These are phyloP conservation scores for Sugiyamaella marilandica DNA, from an alignment of 805 yeast genomes.

Conservation along the genomic window DNA sequence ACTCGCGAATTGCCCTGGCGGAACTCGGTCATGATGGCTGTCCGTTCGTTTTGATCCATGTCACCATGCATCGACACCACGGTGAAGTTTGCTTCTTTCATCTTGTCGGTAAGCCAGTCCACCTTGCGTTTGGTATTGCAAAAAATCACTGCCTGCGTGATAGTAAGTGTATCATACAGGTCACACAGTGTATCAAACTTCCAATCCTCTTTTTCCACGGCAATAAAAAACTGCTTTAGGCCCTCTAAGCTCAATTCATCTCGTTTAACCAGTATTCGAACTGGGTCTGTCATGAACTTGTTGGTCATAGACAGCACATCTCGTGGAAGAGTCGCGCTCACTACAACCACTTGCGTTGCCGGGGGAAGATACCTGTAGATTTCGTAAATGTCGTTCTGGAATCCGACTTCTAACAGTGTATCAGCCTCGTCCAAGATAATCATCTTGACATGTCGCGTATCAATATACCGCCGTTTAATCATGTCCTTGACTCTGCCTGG, in stretches of 20 bases:
- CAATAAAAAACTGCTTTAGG: slow-evolving; percentile 84
- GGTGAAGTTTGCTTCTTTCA: slow-evolving; percentile 77
- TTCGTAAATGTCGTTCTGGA: slow-evolving; percentile 93
- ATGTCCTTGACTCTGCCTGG: slow-evolving; percentile 97
- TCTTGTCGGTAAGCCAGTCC: slow-evolving; percentile 74
- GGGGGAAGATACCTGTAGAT: slow-evolving; percentile 85
- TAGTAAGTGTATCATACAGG: slow-evolving; percentile 88
- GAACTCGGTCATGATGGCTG: slow-evolving; percentile 91
- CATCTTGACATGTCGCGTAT: slow-evolving; percentile 83
- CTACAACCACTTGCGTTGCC: slow-evolving; percentile 88
- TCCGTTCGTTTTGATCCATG: slow-evolving; percentile 91
- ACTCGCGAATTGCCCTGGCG: slow-evolving; percentile 92
- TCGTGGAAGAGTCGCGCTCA: slow-evolving; percentile 90
- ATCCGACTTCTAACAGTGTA: slow-evolving; percentile 90
- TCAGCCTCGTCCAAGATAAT: slow-evolving; percentile 97
- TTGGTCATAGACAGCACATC: slow-evolving; percentile 88
- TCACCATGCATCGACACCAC: slow-evolving; percentile 96
- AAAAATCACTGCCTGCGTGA: slow-evolving; percentile 96
- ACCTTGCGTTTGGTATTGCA: slow-evolving; percentile 95
- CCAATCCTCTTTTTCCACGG: slow-evolving; percentile 90
- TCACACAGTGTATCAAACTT: slow-evolving; percentile 93
- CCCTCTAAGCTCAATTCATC: slow-evolving; percentile 96
- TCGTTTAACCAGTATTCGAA: slow-evolving; percentile 87
- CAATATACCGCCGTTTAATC: slow-evolving; percentile 85
- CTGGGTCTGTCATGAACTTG: slow-evolving; percentile 93